Evolutionary conservation across 1,284 basidiomycete species (phyloP).

Genomic region (Bothia castanella): DNA sequence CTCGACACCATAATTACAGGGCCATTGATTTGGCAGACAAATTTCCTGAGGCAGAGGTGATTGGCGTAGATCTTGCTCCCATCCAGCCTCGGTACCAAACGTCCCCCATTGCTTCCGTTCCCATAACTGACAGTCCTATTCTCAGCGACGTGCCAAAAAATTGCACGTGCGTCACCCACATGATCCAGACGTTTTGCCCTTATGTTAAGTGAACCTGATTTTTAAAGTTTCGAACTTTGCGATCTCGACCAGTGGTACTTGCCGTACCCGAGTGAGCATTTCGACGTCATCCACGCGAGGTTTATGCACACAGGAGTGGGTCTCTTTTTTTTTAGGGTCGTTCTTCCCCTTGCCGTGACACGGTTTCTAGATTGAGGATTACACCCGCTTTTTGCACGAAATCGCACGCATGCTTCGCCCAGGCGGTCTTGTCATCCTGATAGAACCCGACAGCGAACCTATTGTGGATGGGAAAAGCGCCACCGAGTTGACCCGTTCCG

Average conservation of each 20-base stretch:
- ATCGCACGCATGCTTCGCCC: constrained; percentile 61
- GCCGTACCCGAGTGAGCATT: constrained; percentile 58
- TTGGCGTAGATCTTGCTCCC: constrained; percentile 66
- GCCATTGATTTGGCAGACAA: constrained; percentile 66
- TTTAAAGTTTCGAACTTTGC: constrained; percentile 59
- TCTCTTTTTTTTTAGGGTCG: constrained; percentile 13
- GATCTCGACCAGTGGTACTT: constrained; percentile 55
- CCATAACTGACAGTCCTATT: constrained; percentile 14
- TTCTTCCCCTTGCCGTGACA: constrained; percentile 8
- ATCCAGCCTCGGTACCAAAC: constrained; percentile 58
- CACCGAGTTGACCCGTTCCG: constrained; percentile 35
- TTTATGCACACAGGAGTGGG: constrained; percentile 56
- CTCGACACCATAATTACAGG: constrained; percentile 35
- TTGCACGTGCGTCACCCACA: constrained; percentile 51
- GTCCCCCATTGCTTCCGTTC: constrained; percentile 6
- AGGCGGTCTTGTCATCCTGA: constrained; percentile 63
- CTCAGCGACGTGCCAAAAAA: constrained; percentile 59
- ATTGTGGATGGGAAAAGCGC: constrained; percentile 42
- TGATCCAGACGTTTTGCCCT: not conserved
- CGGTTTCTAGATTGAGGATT: constrained; percentile 51
- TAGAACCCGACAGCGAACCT: constrained; percentile 55
- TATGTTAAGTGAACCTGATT: constrained; percentile 5
- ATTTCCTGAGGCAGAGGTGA: constrained; percentile 60
- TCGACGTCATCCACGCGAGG: constrained; percentile 65
- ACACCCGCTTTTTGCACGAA: constrained; percentile 55